Evolutionary conservation across 2,329 filamentous ascomycete genomes (phyloP).

Genomic region (Chaetomiaceae sp.): DNA sequence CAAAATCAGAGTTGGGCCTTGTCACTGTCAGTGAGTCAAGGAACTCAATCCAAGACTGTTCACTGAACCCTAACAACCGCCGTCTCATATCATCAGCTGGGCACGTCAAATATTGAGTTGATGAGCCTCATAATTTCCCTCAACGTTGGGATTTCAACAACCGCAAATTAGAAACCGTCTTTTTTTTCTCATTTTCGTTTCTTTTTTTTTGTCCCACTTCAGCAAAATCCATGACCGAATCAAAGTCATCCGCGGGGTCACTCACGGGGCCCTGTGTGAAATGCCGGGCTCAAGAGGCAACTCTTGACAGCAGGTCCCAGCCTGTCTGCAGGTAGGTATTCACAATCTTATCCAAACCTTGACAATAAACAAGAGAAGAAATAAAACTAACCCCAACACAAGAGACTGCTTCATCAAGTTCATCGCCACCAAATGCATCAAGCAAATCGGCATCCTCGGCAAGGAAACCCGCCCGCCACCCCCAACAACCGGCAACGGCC

Average conservation of each 20-base stretch:
- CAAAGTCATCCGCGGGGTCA: conserved; percentile 14
- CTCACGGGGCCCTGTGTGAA: conserved; percentile 44
- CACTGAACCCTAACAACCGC: no score
- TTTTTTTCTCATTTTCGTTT: no score
- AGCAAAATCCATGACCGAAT: conserved; percentile 12
- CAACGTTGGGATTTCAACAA: no score
- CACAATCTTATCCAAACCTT: no score
- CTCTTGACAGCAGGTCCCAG: conserved; percentile 52
- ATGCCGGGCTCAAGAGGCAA: conserved; percentile 47
- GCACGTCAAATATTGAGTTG: no score
- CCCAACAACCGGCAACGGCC: conserved; percentile 6
- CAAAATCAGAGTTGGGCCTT: no score
- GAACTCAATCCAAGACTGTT: no score
- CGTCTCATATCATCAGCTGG: no score
- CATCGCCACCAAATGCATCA: conserved; percentile 71
- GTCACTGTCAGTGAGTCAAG: no score
- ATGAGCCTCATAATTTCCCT: no score
- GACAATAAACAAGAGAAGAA: no score
- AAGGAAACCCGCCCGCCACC: conserved; percentile 39
- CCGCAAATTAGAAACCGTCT: no score
- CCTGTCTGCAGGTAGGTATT: conserved; percentile 53
- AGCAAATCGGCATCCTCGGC: conserved; percentile 56
- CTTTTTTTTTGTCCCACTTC: background rate
- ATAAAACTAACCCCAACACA: conserved; percentile 9
- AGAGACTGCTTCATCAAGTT: conserved; percentile 76